A percentile compares a stretch with the other conserved stretches of the same genome.
Evolutionary conservation across 1,139 yeast genomes (phyloP).

Genomic region (Sugiyamaella pinicola): DNA sequence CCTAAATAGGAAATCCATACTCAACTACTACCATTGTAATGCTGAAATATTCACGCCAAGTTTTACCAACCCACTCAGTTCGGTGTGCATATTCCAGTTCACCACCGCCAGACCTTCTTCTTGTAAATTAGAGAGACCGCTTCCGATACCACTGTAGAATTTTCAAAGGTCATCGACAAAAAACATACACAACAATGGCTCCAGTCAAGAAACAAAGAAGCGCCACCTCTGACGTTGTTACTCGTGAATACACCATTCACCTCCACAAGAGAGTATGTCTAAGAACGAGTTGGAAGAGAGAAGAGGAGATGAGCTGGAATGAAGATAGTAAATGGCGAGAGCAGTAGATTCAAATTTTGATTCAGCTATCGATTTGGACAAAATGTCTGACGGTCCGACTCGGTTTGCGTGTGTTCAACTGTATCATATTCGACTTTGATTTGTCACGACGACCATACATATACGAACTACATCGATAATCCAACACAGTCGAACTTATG

Average conservation of each 20-base stretch:
- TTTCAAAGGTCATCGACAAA: slow-evolving; percentile 13
- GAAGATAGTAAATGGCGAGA: too few species aligned
- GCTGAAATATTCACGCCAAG: slow-evolving; percentile 18
- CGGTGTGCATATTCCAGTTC: slow-evolving; percentile 12
- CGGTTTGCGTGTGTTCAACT: too few species aligned
- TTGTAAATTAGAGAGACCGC: slow-evolving; percentile 9
- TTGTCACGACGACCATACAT: too few species aligned
- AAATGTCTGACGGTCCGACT: too few species aligned
- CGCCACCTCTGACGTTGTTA: slow-evolving; percentile 99
- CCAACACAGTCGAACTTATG: too few species aligned
- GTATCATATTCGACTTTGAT: too few species aligned
- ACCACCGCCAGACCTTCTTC: not conserved
- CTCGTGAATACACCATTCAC: slow-evolving; percentile 99
- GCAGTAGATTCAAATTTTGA: too few species aligned
- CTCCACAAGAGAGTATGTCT: slow-evolving; percentile 96
- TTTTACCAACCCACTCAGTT: not conserved
- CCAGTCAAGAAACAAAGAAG: slow-evolving; percentile 54
- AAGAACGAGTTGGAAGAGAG: not conserved
- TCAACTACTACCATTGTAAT: too few species aligned
- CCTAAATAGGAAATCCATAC: not conserved
- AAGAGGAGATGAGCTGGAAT: not conserved
- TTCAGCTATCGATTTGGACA: too few species aligned
- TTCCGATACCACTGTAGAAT: slow-evolving; percentile 12
- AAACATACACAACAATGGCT: slow-evolving; percentile 41
- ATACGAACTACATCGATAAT: too few species aligned